A percentile compares a stretch with the other conserved stretches of the same genome.
Conservation (phyloP, 2,329 filamentous ascomycete genomes). For the Epichloe festucae region DNA sequence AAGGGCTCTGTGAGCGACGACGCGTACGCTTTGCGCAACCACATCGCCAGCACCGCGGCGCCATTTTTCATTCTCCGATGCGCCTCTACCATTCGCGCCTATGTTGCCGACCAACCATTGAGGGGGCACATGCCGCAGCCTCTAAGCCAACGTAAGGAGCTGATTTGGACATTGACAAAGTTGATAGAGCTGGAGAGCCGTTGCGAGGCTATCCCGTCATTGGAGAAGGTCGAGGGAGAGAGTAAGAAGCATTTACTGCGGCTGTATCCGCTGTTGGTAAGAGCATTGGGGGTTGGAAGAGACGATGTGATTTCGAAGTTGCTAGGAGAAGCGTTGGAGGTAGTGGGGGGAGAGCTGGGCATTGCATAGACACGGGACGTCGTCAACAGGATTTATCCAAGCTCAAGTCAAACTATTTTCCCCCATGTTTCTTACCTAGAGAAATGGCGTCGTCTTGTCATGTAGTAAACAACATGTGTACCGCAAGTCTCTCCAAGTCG, state of each 20-base stretch:
- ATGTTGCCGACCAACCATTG: slow-evolving; percentile 83
- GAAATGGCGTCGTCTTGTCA: no score
- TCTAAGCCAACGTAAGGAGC: slow-evolving; percentile 63
- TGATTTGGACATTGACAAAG: slow-evolving; percentile 56
- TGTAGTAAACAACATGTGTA: no score
- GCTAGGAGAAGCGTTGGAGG: slow-evolving; percentile 46
- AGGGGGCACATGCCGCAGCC: slow-evolving; percentile 84
- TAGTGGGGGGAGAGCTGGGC: slow-evolving; percentile 42
- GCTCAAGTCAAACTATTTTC: no score
- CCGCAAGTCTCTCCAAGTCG: no score
- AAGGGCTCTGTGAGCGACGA: slow-evolving; percentile 2
- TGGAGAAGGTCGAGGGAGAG: slow-evolving; percentile 37
- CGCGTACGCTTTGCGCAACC: slow-evolving; percentile 28
- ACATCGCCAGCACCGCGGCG: slow-evolving; percentile 61
- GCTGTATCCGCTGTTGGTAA: slow-evolving; percentile 65
- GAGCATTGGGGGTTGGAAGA: slow-evolving; percentile 42
- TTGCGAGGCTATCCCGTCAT: slow-evolving; percentile 51
- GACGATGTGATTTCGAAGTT: slow-evolving; percentile 48
- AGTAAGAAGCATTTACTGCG: slow-evolving; percentile 63
- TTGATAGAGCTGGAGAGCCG: slow-evolving; percentile 58
- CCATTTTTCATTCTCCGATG: slow-evolving; percentile 74
- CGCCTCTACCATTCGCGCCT: slow-evolving; percentile 67
- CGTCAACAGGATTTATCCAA: no score
- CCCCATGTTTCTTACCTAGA: neutral
- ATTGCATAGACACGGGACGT: slow-evolving; percentile 4